These are phyloP conservation scores for Cladophialophora immunda DNA, from an alignment of 2,329 filamentous ascomycete genomes.

Conservation along the genomic window DNA sequence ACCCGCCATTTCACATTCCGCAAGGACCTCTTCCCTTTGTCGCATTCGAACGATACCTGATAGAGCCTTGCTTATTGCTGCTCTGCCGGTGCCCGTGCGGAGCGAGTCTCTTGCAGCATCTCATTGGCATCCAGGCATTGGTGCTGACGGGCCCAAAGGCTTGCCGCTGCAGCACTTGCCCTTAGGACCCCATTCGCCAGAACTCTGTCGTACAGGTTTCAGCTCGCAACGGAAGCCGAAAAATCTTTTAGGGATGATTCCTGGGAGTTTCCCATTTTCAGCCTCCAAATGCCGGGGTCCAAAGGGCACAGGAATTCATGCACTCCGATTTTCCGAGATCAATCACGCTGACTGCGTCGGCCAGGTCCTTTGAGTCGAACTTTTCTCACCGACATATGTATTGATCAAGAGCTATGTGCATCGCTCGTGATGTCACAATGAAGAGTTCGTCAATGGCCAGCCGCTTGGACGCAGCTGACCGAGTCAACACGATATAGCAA, in stretches of 20 bases:
- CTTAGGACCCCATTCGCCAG: background rate
- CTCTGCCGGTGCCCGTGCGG: slow-evolving; percentile 7
- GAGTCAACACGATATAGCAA: background rate
- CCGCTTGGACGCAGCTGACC: background rate
- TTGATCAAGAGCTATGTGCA: background rate
- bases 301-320: background rate
- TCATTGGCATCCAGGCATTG: slow-evolving; percentile 9
- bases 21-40: background rate
- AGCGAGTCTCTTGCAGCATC: background rate
- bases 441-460: background rate
- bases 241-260: background rate
- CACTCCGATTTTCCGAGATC: background rate
- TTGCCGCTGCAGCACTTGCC: background rate
- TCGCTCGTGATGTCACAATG: background rate
- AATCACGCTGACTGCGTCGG: background rate
- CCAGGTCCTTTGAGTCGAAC: background rate
- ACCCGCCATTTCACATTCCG: background rate
- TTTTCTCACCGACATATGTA: background rate
- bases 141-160: slow-evolving; percentile 12
- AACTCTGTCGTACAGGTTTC: slow-evolving; percentile 8
- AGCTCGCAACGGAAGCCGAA: slow-evolving; percentile 24
- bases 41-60: background rate
- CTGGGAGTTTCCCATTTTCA: slow-evolving; percentile 1
- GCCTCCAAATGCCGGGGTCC: slow-evolving; percentile 13
- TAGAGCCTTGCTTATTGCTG: slow-evolving; percentile 22